Evolutionary conservation across 805 yeast species (phyloP).

Genomic region (Metschnikowia lunata): DNA sequence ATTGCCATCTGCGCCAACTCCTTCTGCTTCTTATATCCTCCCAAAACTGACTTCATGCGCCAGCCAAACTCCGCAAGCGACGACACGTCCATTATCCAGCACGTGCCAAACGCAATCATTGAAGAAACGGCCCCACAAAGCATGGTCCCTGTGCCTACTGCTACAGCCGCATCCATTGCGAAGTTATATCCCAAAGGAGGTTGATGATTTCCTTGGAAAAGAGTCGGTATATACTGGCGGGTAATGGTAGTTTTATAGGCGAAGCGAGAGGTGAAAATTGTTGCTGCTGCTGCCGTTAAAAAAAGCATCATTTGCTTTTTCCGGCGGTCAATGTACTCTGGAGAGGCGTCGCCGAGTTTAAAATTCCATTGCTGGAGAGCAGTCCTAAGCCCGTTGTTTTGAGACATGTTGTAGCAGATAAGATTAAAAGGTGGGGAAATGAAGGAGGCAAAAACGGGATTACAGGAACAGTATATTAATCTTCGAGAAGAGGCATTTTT

Average conservation of each 20-base stretch:
- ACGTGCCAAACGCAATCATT: slow-evolving; percentile 67
- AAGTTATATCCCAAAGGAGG: slow-evolving; percentile 77
- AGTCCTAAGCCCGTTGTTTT: background rate
- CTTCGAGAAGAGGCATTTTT: background rate
- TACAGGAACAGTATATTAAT: background rate
- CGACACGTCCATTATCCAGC: slow-evolving; percentile 78
- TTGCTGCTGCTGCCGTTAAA: slow-evolving; percentile 65
- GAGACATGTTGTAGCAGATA: slow-evolving; percentile 1
- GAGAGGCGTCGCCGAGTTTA: slow-evolving; percentile 34
- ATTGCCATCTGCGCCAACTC: slow-evolving; percentile 42
- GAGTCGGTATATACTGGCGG: slow-evolving; percentile 68
- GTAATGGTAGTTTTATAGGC: slow-evolving; percentile 72
- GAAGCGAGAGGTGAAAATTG: slow-evolving; percentile 66
- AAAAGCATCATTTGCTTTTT: slow-evolving; percentile 69
- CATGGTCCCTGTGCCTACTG: slow-evolving; percentile 76
- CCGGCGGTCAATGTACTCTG: slow-evolving; percentile 56
- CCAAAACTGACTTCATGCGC: slow-evolving; percentile 58
- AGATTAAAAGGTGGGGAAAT: background rate
- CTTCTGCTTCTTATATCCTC: slow-evolving; percentile 61
- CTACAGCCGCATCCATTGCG: slow-evolving; percentile 78
- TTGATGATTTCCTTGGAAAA: slow-evolving; percentile 79
- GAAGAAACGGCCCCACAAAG: slow-evolving; percentile 69
- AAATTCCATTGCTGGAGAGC: slow-evolving; percentile 17
- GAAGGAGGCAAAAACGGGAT: background rate
- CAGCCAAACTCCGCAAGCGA: slow-evolving; percentile 65